Evolutionary conservation across 306 rosid genomes (phyloP), one percentile per base, ranked within the genome.

Genomic region (Quercus variabilis): DNA sequence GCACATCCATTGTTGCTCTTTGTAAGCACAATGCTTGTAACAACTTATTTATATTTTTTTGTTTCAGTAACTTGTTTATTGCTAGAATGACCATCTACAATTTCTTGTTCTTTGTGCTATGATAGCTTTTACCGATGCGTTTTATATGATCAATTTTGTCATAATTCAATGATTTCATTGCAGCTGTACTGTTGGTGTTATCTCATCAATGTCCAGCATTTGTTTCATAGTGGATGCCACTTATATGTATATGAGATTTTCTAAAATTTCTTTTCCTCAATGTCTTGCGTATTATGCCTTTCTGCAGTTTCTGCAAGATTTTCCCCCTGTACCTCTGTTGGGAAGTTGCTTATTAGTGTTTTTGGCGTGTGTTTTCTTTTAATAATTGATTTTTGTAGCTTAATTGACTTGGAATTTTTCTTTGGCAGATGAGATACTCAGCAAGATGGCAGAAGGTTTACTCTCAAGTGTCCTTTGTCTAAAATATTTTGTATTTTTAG

Each of bases 391-490:
- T 76, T 76, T 74, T 69, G 46, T 8, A 38, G 31, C 15, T 11
- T 10, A 20, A 38, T 30, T 5, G 56, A 76, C 51, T 81, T 26
- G 35, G 55, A 19, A 65, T 33, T 43, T 51, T 19, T 18, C 55
- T 26, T 76, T 68, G 69, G 84, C 98, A 94, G 97, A 90, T 89
- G 91, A 92, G 86, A 91, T 94, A 79, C 92, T 94, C 76, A 78
- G 91, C 92, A 94, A 92, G 88, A 91, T 94, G 91, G 97, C 96
- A 87, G 97, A 92, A 94, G 98, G 96, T 94, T 92, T 91, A 96
- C 89, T 88, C 92, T 92, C 94, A 81, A 88, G 97, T 89, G 92
- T 75, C 87, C 75, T 90, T 90, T 91, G 89, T 86, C 80, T 92
- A 83, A 96, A 84, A 85, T 93, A 79, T 90, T 92, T 92, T 87